phyloP scores from a whole-genome alignment of 768 basidiomycete genomes.

The Hypholoma fasciculare region DNA sequence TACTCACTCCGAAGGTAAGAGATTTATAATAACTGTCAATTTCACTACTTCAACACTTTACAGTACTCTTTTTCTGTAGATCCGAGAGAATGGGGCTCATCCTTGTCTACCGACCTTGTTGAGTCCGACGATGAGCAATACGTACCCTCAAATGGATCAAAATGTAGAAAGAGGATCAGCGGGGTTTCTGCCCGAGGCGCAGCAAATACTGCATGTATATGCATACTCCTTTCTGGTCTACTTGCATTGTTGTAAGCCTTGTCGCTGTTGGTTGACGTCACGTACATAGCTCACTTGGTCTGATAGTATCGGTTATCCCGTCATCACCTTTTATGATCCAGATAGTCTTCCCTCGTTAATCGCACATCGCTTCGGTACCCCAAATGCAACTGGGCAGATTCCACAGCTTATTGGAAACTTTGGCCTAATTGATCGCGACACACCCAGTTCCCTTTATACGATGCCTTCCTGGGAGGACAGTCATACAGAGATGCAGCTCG shows the following conservation, averaged over 20 bases:
- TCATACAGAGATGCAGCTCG: conserved; percentile 45
- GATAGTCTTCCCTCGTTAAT: conserved; percentile 26
- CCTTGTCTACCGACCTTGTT: conserved; percentile 38
- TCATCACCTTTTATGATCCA: conserved; percentile 31
- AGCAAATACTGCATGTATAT: conserved; percentile 61
- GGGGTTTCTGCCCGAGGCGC: conserved; percentile 63
- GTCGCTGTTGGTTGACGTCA: background rate
- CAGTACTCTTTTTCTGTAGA: conserved; percentile 56
- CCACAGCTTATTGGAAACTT: conserved; percentile 56
- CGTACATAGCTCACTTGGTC: background rate
- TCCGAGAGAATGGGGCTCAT: conserved; percentile 57
- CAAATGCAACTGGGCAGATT: conserved; percentile 58
- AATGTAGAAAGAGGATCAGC: conserved; percentile 8
- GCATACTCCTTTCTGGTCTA: conserved; percentile 39
- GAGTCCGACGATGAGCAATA: conserved; percentile 45
- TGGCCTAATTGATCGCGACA: conserved; percentile 57
- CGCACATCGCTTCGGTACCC: conserved; percentile 30
- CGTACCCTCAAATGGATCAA: conserved; percentile 10
- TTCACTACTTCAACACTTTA: background rate
- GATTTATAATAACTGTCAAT: background rate
- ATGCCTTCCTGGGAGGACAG: conserved; percentile 61
- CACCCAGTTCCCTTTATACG: conserved; percentile 53
- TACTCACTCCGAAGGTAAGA: conserved; percentile 26
- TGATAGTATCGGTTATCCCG: conserved; percentile 37
- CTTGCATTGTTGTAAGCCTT: conserved; percentile 65